These are phyloP conservation scores for Phycomyces nitens DNA, from an alignment of 192 early-diverging fungal genomes.

Conservation along the genomic window DNA sequence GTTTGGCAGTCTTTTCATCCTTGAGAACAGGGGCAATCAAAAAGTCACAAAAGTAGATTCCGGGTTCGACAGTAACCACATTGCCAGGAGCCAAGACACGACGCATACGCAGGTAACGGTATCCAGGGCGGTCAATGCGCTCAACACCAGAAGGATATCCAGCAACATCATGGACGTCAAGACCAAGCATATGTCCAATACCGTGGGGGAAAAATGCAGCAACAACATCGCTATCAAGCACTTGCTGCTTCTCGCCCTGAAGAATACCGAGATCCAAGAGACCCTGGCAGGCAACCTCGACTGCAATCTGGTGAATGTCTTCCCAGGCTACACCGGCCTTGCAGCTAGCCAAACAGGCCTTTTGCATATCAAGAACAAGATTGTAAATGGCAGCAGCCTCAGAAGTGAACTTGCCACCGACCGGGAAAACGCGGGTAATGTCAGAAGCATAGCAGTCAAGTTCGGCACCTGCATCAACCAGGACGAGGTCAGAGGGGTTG, in stretches of 20 bases:
- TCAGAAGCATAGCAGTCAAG: slow-evolving; percentile 80
- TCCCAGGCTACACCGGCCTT: slow-evolving; percentile 77
- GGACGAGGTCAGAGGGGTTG: slow-evolving; percentile 53
- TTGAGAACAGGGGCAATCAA: slow-evolving; percentile 64
- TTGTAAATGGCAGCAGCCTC: slow-evolving; percentile 75
- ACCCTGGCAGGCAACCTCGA: slow-evolving; percentile 61
- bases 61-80: slow-evolving; percentile 93
- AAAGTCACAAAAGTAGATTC: slow-evolving; percentile 87
- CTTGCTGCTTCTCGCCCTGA: slow-evolving; percentile 56
- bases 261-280: slow-evolving; percentile 72
- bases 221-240: slow-evolving; percentile 65
- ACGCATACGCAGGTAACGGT: slow-evolving; percentile 72
- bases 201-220: slow-evolving; percentile 91
- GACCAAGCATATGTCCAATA: slow-evolving; percentile 81
- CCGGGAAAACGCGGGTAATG: slow-evolving; percentile 86
- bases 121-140: slow-evolving; percentile 71
- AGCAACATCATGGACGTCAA: slow-evolving; percentile 90
- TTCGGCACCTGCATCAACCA: slow-evolving; percentile 88
- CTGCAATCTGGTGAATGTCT: slow-evolving; percentile 75
- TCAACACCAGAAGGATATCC: slow-evolving; percentile 77
- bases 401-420: slow-evolving; percentile 66
- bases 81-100: slow-evolving; percentile 72
- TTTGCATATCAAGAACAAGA: slow-evolving; percentile 81
- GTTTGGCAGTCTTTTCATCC: slow-evolving; percentile 52
- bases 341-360: slow-evolving; percentile 60